Conservation (phyloP, 441 rosid genomes). For the Erodium moschatum region DNA sequence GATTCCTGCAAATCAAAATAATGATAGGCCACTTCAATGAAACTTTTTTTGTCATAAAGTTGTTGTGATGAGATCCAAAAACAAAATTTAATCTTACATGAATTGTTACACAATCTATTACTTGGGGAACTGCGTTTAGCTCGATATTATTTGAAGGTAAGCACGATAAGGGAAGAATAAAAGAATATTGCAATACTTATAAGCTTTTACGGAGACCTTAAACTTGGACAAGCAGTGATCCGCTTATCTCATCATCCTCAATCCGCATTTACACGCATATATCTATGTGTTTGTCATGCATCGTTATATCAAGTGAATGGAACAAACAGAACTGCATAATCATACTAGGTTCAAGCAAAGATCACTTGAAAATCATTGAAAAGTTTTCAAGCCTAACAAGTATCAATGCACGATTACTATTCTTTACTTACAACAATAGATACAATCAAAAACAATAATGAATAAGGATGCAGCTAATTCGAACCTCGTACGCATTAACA, state of each 20-base stretch:
- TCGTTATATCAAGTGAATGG: not conserved
- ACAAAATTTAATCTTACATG: not conserved
- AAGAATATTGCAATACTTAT: not conserved
- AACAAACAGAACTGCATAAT: not conserved
- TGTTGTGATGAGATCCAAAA: conserved; percentile 6
- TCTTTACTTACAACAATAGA: not conserved
- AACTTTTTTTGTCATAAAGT: not conserved
- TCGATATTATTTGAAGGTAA: no score
- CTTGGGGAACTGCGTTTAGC: no score
- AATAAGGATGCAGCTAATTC: not conserved
- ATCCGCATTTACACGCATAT: not conserved
- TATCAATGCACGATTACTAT: not conserved
- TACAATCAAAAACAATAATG: not conserved
- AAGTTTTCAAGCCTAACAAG: not conserved
- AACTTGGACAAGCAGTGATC: not conserved
- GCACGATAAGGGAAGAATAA: no score
- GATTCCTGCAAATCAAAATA: conserved; percentile 49
- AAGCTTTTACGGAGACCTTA: not conserved
- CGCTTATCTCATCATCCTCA: not conserved
- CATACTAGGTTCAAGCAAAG: not conserved
- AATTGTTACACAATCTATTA: not conserved
- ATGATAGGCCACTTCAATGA: not conserved
- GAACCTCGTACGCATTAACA: conserved; percentile 59
- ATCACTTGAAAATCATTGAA: not conserved
- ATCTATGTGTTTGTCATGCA: not conserved